Conservation (phyloP, 2,329 filamentous ascomycete species). For the Helotiales sp. region DNA sequence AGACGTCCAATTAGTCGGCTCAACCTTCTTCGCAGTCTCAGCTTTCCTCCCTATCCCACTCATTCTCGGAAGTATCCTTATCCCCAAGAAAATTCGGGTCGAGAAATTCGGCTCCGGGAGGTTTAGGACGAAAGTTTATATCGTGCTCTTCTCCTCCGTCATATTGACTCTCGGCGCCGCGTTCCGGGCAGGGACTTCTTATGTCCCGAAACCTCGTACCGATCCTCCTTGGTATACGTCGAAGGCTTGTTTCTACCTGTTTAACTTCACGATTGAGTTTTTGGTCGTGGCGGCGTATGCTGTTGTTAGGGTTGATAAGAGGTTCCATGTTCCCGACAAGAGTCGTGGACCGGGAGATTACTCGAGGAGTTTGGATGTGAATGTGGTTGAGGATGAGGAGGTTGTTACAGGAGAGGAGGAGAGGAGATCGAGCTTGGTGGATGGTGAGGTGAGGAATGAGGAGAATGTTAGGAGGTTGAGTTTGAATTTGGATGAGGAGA, state of each 20-base stretch:
- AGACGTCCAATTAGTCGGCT: constrained; percentile 62
- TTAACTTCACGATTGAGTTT: constrained; percentile 76
- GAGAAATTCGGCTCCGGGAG: constrained; percentile 68
- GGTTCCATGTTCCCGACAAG: constrained; percentile 75
- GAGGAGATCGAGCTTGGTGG: constrained; percentile 8
- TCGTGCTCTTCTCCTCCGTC: constrained; percentile 58
- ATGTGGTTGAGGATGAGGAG: not conserved
- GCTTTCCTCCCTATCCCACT: constrained; percentile 67
- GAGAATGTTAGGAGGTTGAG: constrained; percentile 13
- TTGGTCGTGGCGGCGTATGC: constrained; percentile 68
- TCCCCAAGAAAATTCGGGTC: constrained; percentile 43
- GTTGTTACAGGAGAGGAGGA: not conserved
- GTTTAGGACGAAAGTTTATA: constrained; percentile 64
- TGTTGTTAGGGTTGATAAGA: constrained; percentile 67
- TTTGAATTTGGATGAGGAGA: not conserved
- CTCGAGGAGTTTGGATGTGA: constrained; percentile 9
- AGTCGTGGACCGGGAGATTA: constrained; percentile 56
- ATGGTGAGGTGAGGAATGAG: constrained; percentile 18
- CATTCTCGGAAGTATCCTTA: constrained; percentile 46
- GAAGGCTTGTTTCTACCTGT: constrained; percentile 75
- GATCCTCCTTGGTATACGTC: constrained; percentile 69
- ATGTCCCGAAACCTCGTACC: constrained; percentile 42
- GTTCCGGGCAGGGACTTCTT: constrained; percentile 61
- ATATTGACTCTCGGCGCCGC: constrained; percentile 68
- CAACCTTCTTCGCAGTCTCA: constrained; percentile 61